Evolutionary conservation across 2,329 filamentous ascomycete species (phyloP).

Genomic region (Botrytis deweyae): DNA sequence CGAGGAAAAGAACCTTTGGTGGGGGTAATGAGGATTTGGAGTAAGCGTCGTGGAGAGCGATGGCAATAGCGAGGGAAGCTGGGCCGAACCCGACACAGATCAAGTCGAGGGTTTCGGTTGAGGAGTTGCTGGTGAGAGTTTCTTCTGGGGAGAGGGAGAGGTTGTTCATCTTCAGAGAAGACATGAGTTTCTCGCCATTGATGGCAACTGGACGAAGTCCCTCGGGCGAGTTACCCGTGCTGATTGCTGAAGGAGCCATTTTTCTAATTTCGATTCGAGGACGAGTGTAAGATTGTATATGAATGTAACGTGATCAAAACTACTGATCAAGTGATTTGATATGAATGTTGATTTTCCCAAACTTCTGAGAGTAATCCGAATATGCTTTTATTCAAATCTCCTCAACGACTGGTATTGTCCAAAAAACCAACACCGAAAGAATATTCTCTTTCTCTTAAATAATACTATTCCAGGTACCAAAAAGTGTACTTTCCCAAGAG

Average conservation of each 20-base stretch:
- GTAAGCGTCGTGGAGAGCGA: constrained; percentile 81
- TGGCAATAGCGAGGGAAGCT: constrained; percentile 83
- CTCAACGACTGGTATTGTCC: neutral
- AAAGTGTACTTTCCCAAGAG: neutral
- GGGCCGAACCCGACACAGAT: constrained; percentile 92
- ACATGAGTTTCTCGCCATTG: constrained; percentile 15
- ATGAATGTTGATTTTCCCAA: neutral
- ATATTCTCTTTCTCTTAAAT: neutral
- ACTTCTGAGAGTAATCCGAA: neutral
- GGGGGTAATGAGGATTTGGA: constrained; percentile 41
- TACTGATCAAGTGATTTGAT: constrained; percentile 10
- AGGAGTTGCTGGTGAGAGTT: constrained; percentile 2
- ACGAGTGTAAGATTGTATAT: neutral
- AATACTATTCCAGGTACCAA: neutral
- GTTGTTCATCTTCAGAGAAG: constrained; percentile 5
- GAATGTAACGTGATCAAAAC: constrained; percentile 14
- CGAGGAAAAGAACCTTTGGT: constrained; percentile 81
- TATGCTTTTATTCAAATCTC: neutral
- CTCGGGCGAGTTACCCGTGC: constrained; percentile 20
- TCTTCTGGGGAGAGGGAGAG: constrained; percentile 16
- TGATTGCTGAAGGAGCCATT: constrained; percentile 36
- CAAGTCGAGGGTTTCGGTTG: constrained; percentile 72
- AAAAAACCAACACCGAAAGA: neutral
- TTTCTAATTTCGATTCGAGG: neutral
- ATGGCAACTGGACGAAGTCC: constrained; percentile 7